These are phyloP conservation scores for Thelephora ganbajun DNA, from an alignment of 768 basidiomycete species.

Conservation along the genomic window DNA sequence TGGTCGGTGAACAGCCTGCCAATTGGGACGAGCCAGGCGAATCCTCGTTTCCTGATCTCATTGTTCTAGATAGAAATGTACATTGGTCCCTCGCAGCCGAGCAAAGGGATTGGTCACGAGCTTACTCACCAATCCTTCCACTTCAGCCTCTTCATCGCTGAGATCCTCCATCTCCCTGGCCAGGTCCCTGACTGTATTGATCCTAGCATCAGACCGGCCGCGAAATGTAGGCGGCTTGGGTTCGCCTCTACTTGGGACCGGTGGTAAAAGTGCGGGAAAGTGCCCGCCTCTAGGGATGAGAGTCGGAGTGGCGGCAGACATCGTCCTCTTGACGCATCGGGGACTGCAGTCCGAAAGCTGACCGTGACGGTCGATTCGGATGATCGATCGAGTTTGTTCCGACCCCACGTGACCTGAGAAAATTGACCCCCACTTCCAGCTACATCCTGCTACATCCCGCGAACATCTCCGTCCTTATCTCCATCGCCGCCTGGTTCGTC, in stretches of 20 bases:
- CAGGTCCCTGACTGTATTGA: constrained; percentile 54
- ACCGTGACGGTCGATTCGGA: no score
- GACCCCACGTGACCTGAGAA: no score
- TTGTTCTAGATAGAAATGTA: constrained; percentile 28
- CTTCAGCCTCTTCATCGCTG: constrained; percentile 70
- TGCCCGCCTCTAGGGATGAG: constrained; percentile 48
- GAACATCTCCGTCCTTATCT: no score
- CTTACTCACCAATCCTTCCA: constrained; percentile 56
- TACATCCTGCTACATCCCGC: no score
- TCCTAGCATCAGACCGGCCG: constrained; percentile 36
- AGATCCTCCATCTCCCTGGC: constrained; percentile 71
- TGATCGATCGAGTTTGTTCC: no score
- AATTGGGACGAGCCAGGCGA: constrained; percentile 54
- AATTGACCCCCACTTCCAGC: no score
- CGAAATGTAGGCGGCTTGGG: constrained; percentile 22
- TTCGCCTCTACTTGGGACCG: constrained; percentile 25
- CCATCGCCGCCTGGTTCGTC: no score
- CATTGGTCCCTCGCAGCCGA: background rate
- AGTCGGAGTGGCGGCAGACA: constrained; percentile 54
- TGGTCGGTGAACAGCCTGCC: constrained; percentile 59
- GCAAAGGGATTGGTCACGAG: constrained; percentile 1
- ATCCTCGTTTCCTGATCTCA: constrained; percentile 52
- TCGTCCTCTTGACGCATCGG: no score
- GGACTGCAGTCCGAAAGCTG: background rate
- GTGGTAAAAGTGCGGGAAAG: constrained; percentile 59